These are phyloP conservation scores for Rhododendron ferrugineum DNA, from an alignment of 148 eudicot species.

Conservation along the genomic window DNA sequence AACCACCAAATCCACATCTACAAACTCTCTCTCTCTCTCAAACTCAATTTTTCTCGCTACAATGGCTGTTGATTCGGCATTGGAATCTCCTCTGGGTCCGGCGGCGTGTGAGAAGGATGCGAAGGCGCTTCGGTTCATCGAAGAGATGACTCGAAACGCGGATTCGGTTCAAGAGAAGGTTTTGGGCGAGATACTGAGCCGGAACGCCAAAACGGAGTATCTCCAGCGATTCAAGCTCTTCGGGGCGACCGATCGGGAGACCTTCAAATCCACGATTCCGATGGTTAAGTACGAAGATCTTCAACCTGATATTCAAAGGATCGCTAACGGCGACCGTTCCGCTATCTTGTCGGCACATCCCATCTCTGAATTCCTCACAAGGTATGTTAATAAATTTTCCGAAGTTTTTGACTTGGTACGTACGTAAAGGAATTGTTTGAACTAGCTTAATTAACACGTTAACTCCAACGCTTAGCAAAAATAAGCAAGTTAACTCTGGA, in stretches of 20 bases:
- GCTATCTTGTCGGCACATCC: slow-evolving; percentile 72
- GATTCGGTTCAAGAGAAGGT: slow-evolving; percentile 59
- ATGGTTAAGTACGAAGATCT: slow-evolving; percentile 71
- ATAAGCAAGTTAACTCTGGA: neutral
- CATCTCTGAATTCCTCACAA: slow-evolving; percentile 84
- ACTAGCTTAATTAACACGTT: neutral
- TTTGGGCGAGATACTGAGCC: slow-evolving; percentile 48
- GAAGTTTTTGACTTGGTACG: no score
- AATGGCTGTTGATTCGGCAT: slow-evolving; percentile 68
- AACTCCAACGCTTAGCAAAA: neutral
- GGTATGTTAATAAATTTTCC: slow-evolving; percentile 20
- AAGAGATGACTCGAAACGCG: slow-evolving; percentile 75
- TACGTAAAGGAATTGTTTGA: neutral
- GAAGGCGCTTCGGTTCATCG: slow-evolving; percentile 70
- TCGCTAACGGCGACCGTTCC: slow-evolving; percentile 77
- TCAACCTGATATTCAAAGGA: slow-evolving; percentile 75
- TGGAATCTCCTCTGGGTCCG: slow-evolving; percentile 59
- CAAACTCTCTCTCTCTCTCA: neutral
- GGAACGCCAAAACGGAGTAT: slow-evolving; percentile 66
- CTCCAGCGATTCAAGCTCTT: slow-evolving; percentile 41
- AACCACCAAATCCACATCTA: neutral
- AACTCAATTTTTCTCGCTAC: neutral
- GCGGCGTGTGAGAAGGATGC: slow-evolving; percentile 80
- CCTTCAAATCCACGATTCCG: slow-evolving; percentile 58
- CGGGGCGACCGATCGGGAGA: slow-evolving; percentile 49